Conservation (phyloP, 495 filamentous ascomycete species). For the Neurospora pannonica region DNA sequence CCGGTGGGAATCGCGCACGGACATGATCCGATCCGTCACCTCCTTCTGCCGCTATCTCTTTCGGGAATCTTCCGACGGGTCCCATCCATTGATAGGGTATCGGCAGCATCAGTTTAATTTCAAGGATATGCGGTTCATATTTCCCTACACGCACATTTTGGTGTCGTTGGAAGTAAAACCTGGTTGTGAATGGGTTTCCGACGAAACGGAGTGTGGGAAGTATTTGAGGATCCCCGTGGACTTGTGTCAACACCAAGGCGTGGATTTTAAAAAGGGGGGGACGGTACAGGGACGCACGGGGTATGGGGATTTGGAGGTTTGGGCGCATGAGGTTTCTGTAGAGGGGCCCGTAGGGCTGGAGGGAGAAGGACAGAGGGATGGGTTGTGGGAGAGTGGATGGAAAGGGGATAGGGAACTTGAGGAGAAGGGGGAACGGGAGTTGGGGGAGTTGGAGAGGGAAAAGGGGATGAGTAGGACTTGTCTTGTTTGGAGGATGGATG, state of each 20-base stretch:
- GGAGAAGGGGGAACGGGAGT: fast-evolving
- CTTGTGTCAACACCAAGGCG: not conserved
- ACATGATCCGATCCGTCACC: not conserved
- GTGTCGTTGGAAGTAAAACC: fast-evolving
- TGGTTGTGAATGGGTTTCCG: not conserved
- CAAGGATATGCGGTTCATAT: not conserved
- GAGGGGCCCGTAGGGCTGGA: too few relatives aligned
- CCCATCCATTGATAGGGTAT: not conserved
- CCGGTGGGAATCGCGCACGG: too few relatives aligned
- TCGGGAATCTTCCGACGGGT: fast-evolving
- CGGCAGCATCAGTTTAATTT: not conserved
- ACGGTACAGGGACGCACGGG: not conserved
- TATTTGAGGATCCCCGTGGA: not conserved
- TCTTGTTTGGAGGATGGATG: not conserved
- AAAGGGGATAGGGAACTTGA: not conserved
- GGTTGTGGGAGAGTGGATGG: not conserved
- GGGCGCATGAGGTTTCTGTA: too few relatives aligned
- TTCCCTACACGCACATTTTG: not conserved
- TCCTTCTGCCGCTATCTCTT: not conserved
- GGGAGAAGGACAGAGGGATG: not conserved
- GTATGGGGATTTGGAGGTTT: not conserved
- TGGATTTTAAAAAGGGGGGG: not conserved
- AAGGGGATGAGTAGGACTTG: not conserved
- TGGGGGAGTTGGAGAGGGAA: not conserved
- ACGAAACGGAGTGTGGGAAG: not conserved